Conservation (phyloP, 129 eudicot species). For the Arctium lappa region DNA sequence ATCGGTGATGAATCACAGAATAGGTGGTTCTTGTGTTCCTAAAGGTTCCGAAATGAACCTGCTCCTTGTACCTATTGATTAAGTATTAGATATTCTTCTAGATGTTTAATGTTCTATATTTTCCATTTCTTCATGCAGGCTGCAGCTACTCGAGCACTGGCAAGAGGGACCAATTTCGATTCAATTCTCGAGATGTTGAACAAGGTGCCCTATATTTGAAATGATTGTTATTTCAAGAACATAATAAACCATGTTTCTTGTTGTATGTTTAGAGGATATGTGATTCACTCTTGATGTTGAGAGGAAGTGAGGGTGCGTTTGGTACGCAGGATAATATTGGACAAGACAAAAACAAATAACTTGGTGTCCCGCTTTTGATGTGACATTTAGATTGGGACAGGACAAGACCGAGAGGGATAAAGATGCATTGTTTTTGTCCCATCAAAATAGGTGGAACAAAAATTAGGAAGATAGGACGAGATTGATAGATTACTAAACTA, state of each 20-base stretch:
- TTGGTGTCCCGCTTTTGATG: no score
- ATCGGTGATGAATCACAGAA: neutral
- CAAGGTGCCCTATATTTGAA: slow-evolving; percentile 36
- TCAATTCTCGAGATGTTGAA: slow-evolving; percentile 73
- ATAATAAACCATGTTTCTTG: neutral
- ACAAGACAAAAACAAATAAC: no score
- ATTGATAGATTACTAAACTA: neutral
- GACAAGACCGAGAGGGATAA: no score
- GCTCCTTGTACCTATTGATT: neutral
- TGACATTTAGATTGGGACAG: no score
- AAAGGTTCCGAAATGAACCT: neutral
- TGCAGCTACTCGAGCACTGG: slow-evolving; percentile 85
- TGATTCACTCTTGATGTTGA: neutral
- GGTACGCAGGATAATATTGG: no score
- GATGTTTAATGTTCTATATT: neutral
- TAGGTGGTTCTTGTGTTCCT: neutral
- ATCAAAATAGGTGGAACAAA: no score
- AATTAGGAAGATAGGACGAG: neutral
- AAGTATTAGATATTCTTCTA: neutral
- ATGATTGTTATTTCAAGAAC: neutral
- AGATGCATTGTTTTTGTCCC: no score
- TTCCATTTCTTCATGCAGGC: slow-evolving; percentile 45
- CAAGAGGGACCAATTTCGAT: slow-evolving; percentile 71
- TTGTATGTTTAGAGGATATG: neutral
- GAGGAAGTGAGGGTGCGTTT: neutral